Evolutionary conservation across 495 filamentous ascomycete species (phyloP), one percentile per base, ranked within the genome.

Genomic region (Penicillium flavigenum): DNA sequence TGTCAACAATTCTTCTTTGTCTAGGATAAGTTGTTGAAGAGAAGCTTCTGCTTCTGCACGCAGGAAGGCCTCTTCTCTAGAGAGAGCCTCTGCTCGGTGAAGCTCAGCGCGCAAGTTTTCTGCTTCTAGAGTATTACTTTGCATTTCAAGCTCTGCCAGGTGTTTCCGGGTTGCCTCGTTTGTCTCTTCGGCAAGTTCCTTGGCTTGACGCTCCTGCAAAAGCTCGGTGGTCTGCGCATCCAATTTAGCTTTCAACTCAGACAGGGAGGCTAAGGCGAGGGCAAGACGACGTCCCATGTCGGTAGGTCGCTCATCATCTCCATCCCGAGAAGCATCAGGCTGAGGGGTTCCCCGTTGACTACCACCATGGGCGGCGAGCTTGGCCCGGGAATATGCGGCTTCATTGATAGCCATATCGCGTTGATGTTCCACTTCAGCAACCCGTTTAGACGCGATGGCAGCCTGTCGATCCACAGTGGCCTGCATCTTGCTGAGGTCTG

Each of bases 351-450:
- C 85, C 19, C 78, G 76, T 56, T 85, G 81, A 57, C 88, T 90
- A 17, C 88, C 86, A 51, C 84, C 81, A 57, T 90, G 88, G 2
- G 91, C 92, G 39, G 92, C 94, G 17, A 96, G 79, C 64, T 91
- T 96, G 7, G 95, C 90, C 65, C 96, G 96, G 22, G 92, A 91
- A 76, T 97, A 98, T 1, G 91, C 88, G 0, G 95, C 94, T 71
- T 98, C 95, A 58, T 84, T 87, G 41, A 99, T 83, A 17, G 94
- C 94, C 19, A 88, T 86, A 73, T 99, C 95, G 48, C 95, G 79
- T 70, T 98, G 92, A 58, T 88, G 90, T 69, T 97, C 94, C 8
- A 94, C 86, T 64, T 96, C 91, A 3, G 93, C 92, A 61, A 99
- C 90, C 56, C 90, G 83, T 65, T 89, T 90, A 4, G 91, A 92